These are phyloP conservation scores for Zelopaecilomyces penicillatus DNA, from an alignment of 2,329 filamentous ascomycete species.

Conservation along the genomic window DNA sequence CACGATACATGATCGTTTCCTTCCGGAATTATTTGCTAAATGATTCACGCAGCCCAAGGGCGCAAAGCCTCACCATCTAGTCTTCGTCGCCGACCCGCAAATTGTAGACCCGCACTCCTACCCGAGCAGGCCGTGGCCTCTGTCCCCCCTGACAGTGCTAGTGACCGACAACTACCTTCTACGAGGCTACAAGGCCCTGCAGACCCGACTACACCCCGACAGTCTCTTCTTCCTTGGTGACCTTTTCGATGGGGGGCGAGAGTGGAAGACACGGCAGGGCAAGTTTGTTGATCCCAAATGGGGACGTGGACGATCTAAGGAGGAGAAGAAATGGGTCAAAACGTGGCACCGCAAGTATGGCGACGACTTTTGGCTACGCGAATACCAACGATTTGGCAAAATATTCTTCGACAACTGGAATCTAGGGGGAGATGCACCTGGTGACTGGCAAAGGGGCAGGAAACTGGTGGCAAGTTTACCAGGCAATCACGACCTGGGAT, in stretches of 20 bases:
- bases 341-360: constrained; percentile 68
- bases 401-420: constrained; percentile 73
- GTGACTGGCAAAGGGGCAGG: constrained; percentile 55
- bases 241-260: constrained; percentile 88
- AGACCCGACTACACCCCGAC: constrained; percentile 69
- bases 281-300: constrained; percentile 52
- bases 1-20: not conserved
- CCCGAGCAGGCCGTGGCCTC: constrained; percentile 61
- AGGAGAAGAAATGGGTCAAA: constrained; percentile 49
- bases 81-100: constrained; percentile 84
- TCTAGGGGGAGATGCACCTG: constrained; percentile 44
- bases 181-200: constrained; percentile 71
- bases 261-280: constrained; percentile 72
- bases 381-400: constrained; percentile 77
- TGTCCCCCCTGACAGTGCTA: constrained; percentile 43
- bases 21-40: not conserved
- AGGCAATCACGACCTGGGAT: constrained; percentile 92
- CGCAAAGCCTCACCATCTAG: constrained; percentile 72
- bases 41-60: constrained; percentile 52
- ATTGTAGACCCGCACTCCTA: constrained; percentile 94
- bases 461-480: constrained; percentile 80
- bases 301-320: constrained; percentile 41
- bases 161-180: constrained; percentile 87
- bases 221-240: constrained; percentile 88
- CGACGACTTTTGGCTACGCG: constrained; percentile 73